Evolutionary conservation across 2,329 filamentous ascomycete genomes (phyloP), one percentile per base, ranked within the genome.

Genomic region (Nannizziopsis arthrosporioides): DNA sequence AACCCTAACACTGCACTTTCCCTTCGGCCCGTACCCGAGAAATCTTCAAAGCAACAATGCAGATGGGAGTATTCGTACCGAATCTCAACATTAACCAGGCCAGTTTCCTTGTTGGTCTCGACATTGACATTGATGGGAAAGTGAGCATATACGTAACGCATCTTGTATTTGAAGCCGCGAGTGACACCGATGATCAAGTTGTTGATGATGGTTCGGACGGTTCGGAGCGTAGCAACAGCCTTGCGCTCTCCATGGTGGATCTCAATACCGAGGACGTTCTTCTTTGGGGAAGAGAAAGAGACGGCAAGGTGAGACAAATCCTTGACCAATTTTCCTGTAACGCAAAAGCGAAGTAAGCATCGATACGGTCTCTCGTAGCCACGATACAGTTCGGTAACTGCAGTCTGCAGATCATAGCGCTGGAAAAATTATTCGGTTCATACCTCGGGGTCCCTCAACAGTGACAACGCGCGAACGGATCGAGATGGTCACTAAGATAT

Each of bases 71-170:
- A 30, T 40, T 72, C 82, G 64, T 82, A 90, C 84, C 92, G 84
- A 78, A 98, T 96, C 83, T 98, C 92, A 68, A 98, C 85, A 74
- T 94, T 85, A 69, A 68, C 84, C 63, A 82, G 74, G 61, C 82
- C 89, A 56, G 86, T 92, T 77, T 96, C 92, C 67, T 73, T 71
- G 81, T 90, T 90, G 84, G 95, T 89, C 66, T 94, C 88, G 62
- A 98, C 74, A 80, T 95, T 96, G 77, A 98, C 90, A 81, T 98
- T 98, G 87, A 98, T 98, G 75, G 92, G 92, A 71, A 98, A 98
- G 84, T 98, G 92, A 71, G 92, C 92, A 73, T 98, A 98, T 74
- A 98, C 92, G 78, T 98, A 98, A 68, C 93, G 87, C 90, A 98
- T 96, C 86, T 98, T 98, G 85, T 98, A 98, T 79, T 93, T 93